A percentile compares a stretch with the other conserved stretches of the same genome.
Evolutionary conservation across 768 basidiomycete species (phyloP).

Genomic region (Tephrocybe sp.): DNA sequence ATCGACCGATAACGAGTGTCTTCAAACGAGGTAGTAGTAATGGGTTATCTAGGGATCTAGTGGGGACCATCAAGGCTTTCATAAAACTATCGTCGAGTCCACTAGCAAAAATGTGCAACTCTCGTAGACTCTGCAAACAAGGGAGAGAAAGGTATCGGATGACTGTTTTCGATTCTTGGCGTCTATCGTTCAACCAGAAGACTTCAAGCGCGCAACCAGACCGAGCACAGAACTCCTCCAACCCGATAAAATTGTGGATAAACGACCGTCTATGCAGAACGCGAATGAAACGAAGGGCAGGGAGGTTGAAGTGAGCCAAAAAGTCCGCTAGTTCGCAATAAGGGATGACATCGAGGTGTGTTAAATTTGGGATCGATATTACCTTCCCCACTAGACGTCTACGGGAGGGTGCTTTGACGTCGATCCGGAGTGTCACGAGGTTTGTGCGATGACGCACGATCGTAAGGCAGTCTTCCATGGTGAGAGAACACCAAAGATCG

Average conservation of each 20-base stretch:
- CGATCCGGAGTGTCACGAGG: background rate
- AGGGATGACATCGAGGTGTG: background rate
- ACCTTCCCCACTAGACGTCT: background rate
- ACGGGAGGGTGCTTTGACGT: background rate
- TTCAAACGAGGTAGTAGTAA: slow-evolving; percentile 4
- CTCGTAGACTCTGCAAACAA: background rate
- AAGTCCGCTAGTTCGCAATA: slow-evolving; percentile 5
- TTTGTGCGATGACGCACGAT: background rate
- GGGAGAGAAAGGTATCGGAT: background rate
- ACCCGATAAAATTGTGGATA: background rate
- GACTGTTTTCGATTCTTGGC: background rate
- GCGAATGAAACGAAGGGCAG: background rate
- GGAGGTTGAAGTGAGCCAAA: slow-evolving; percentile 3
- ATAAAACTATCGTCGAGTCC: background rate
- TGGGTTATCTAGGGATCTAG: background rate
- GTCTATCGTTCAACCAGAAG: slow-evolving; percentile 4
- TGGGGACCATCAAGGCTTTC: background rate
- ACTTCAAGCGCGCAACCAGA: slow-evolving; percentile 4
- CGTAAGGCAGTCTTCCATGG: background rate
- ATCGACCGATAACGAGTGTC: background rate
- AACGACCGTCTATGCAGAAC: background rate
- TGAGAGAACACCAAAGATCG: slow-evolving; percentile 5
- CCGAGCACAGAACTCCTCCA: slow-evolving; percentile 5
- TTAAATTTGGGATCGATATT: background rate
- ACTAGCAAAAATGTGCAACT: slow-evolving; percentile 1